Evolutionary conservation across 495 filamentous ascomycete genomes (phyloP), one percentile per base, ranked within the genome.

Genomic region (Trichoderma asperelloides): DNA sequence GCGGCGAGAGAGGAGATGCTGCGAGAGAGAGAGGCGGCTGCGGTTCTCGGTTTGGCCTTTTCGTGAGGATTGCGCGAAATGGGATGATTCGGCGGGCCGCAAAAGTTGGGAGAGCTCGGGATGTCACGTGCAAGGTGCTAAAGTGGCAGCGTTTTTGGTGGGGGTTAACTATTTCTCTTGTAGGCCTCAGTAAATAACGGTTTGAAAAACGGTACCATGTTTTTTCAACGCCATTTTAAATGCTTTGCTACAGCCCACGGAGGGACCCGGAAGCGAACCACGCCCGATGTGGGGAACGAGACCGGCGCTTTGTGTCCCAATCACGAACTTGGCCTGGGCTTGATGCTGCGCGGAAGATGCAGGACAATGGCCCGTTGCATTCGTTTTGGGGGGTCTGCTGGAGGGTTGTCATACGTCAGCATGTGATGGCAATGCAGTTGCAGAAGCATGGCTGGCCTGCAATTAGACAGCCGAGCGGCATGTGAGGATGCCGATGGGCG

Each of bases 71-170:
- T 64, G 37, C 37, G 33, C 63, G 37, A 45, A 45, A 45, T 64
- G 63, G 37, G 40, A 64, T 64, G 63, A 64, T 64, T 40, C 37
- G 63, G 63, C 63, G 63, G 33, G 33, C 21, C 63, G 63, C 63
- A 65, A 65, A 65, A 65, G 41, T 65, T 65, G 64, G 64, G 43
- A 65, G 55, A 60, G 55, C 55, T 60, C 55, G 55, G 55, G 55
- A 60, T 60, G 62, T 64, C 62, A 64, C 62, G 62, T 64, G 62
- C 15, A 15, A 13, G 8, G 23, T 60, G 55, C 23, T 27, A 21
- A 21, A 21, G 55, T 15, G 55, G 27, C 11, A 21, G 13, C n/a
- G 55, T 28, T 60, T 60, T 33, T 55, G 2, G 55, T 60, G 25
- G 11, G 25, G 55, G 27, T 60, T 23, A 0, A 60, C 30, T 33